Evolutionary conservation across 2,329 filamentous ascomycete genomes (phyloP).

Genomic region (Ophiocordyceps camponoti-rufipedis): DNA sequence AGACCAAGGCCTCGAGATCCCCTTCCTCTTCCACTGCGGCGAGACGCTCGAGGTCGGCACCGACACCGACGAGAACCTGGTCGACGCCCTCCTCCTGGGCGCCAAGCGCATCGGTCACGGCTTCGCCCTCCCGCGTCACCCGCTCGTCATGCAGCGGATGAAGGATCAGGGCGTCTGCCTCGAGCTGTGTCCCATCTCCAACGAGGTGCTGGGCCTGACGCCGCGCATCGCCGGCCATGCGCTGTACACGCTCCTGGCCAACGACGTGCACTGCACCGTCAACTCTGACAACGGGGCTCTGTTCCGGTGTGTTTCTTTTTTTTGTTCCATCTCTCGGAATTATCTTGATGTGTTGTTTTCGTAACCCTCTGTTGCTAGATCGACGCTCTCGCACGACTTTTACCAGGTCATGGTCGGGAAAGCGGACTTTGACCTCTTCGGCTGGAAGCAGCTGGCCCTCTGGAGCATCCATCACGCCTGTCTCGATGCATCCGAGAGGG

Average conservation of each 20-base stretch:
- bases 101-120: conserved; percentile 59
- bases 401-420: conserved; percentile 59
- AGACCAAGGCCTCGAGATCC: conserved; percentile 33
- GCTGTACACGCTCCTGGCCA: conserved; percentile 50
- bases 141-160: conserved; percentile 47
- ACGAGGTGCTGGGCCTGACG: conserved; percentile 55
- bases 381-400: conserved; percentile 57
- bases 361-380: conserved; percentile 23
- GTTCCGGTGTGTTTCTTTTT: conserved; percentile 32
- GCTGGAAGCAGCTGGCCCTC: conserved; percentile 49
- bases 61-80: conserved; percentile 47
- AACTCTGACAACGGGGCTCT: conserved; percentile 61
- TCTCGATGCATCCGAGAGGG: conserved; percentile 23
- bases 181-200: conserved; percentile 64
- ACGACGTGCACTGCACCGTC: conserved; percentile 54
- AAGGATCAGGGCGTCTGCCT: conserved; percentile 45
- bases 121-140: conserved; percentile 50
- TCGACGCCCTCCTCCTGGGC: conserved; percentile 47
- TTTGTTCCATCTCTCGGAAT: not conserved
- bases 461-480: conserved; percentile 48
- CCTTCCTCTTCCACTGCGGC: conserved; percentile 61
- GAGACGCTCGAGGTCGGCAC: conserved; percentile 52
- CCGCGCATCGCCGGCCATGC: conserved; percentile 46
- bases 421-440: conserved; percentile 45
- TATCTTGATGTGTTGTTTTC: not conserved